These are phyloP conservation scores for Cylindrodendrum hubeiense DNA, from an alignment of 2,329 filamentous ascomycete genomes.

Conservation along the genomic window DNA sequence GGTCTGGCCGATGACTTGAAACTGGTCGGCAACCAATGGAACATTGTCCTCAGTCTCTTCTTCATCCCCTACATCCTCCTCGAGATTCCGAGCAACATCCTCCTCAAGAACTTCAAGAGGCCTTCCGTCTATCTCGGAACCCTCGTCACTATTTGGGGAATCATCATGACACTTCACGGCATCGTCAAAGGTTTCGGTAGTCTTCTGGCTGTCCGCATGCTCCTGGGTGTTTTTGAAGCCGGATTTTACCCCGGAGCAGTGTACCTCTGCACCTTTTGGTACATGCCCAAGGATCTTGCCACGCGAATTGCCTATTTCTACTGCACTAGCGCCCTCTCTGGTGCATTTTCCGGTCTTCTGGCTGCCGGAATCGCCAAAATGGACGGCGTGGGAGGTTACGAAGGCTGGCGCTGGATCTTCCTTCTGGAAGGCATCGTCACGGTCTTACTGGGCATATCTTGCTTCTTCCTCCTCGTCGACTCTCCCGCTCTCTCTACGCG, in stretches of 20 bases:
- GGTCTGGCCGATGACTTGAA: slow-evolving; percentile 49
- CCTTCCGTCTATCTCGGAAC: slow-evolving; percentile 74
- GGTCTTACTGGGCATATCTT: slow-evolving; percentile 49
- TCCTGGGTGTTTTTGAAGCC: slow-evolving; percentile 51
- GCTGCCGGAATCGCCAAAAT: slow-evolving; percentile 37
- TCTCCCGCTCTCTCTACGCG: slow-evolving; percentile 47
- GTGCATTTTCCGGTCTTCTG: slow-evolving; percentile 62
- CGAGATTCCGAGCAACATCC: slow-evolving; percentile 67
- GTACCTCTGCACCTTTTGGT: slow-evolving; percentile 47
- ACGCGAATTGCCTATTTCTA: slow-evolving; percentile 45
- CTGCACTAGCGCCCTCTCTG: slow-evolving; percentile 45
- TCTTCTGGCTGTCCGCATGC: slow-evolving; percentile 41
- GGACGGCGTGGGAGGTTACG: slow-evolving; percentile 58
- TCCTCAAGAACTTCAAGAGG: slow-evolving; percentile 70
- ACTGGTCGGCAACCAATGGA: slow-evolving; percentile 68
- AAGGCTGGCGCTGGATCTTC: slow-evolving; percentile 70
- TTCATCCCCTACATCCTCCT: slow-evolving; percentile 67
- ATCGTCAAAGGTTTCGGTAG: slow-evolving; percentile 46
- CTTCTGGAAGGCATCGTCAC: slow-evolving; percentile 70
- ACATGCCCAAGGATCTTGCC: slow-evolving; percentile 44
- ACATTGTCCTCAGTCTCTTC: slow-evolving; percentile 64
- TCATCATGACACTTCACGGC: slow-evolving; percentile 44
- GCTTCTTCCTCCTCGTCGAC: slow-evolving; percentile 61
- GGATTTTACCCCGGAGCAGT: slow-evolving; percentile 48
- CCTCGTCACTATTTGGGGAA: slow-evolving; percentile 67